Conservation (phyloP, 805 yeast genomes). For the Candida jianshihensis region DNA sequence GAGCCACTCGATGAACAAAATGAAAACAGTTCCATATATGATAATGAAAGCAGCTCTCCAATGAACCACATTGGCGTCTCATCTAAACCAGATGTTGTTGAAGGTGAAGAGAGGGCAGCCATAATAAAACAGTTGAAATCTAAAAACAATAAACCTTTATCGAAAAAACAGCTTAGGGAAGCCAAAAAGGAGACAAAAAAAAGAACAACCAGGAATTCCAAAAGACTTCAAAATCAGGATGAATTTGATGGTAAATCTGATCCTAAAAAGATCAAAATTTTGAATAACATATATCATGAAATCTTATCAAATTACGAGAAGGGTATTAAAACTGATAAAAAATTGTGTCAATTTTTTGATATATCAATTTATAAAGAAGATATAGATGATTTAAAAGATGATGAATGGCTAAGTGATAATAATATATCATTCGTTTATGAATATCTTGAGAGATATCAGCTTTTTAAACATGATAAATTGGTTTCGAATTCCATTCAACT, state of each 20-base stretch:
- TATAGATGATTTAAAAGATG: conserved; percentile 47
- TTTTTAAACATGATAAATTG: conserved; percentile 20
- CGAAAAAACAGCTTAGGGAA: background rate
- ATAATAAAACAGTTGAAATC: too few species aligned
- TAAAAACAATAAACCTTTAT: background rate
- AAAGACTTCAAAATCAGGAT: conserved; percentile 6
- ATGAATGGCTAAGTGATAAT: conserved; percentile 72
- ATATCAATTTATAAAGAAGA: conserved; percentile 55
- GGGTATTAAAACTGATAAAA: conserved; percentile 16
- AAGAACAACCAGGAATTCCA: conserved; percentile 3
- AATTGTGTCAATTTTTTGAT: conserved; percentile 44
- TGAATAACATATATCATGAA: conserved; percentile 13
- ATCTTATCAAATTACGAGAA: conserved; percentile 11
- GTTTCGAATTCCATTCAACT: conserved; percentile 30
- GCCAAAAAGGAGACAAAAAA: conserved; percentile 1
- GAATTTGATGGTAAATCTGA: conserved; percentile 9
- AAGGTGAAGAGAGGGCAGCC: background rate
- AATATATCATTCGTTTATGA: conserved; percentile 60
- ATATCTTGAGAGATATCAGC: conserved; percentile 33
- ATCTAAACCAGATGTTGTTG: background rate
- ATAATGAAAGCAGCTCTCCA: conserved; percentile 7
- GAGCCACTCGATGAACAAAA: conserved; percentile 1
- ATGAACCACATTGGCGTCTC: conserved; percentile 5
- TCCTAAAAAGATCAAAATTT: conserved; percentile 10
- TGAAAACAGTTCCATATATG: conserved; percentile 10